These are phyloP conservation scores for Gossypium thurberi DNA, from an alignment of 345 rosid genomes.

Conservation along the genomic window DNA sequence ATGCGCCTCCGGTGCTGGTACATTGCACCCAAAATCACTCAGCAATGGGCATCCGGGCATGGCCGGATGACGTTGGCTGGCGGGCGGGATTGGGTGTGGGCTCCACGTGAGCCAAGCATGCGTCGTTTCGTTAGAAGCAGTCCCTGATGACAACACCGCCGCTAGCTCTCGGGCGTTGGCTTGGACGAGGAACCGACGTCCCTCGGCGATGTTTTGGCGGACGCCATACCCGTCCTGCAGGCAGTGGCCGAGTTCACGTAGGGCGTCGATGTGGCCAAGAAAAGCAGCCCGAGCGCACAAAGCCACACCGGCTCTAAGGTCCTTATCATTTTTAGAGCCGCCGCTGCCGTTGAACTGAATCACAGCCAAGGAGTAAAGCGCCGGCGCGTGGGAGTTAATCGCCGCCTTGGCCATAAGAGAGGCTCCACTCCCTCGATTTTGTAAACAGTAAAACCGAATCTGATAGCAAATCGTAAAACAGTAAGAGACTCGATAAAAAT, in stretches of 20 bases:
- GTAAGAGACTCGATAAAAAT: not conserved
- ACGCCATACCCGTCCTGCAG: conserved; percentile 96
- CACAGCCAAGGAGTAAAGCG: conserved; percentile 78
- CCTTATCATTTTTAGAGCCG: conserved; percentile 88
- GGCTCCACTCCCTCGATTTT: conserved; percentile 78
- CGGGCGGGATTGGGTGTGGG: conserved; percentile 23
- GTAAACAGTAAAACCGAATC: conserved; percentile 90
- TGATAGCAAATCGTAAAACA: conserved; percentile 19
- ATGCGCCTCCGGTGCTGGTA: conserved; percentile 80
- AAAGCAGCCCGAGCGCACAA: conserved; percentile 88
- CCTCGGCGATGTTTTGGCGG: conserved; percentile 71
- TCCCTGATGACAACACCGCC: conserved; percentile 45
- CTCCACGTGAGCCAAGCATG: conserved; percentile 54
- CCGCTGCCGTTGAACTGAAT: conserved; percentile 98
- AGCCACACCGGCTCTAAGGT: conserved; percentile 90
- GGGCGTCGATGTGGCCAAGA: conserved; percentile 80
- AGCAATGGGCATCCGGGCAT: conserved; percentile 60
- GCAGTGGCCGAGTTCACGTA: conserved; percentile 96
- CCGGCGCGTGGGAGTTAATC: conserved; percentile 78
- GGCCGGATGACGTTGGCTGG: conserved; percentile 22
- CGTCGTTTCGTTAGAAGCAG: conserved; percentile 20
- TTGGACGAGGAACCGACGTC: conserved; percentile 80
- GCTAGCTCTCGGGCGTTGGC: conserved; percentile 92
- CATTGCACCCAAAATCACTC: conserved; percentile 95
- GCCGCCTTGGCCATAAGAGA: conserved; percentile 96